Evolutionary conservation across 345 rosid genomes (phyloP), one percentile per base, ranked within the genome.

Genomic region (Murraya paniculata): DNA sequence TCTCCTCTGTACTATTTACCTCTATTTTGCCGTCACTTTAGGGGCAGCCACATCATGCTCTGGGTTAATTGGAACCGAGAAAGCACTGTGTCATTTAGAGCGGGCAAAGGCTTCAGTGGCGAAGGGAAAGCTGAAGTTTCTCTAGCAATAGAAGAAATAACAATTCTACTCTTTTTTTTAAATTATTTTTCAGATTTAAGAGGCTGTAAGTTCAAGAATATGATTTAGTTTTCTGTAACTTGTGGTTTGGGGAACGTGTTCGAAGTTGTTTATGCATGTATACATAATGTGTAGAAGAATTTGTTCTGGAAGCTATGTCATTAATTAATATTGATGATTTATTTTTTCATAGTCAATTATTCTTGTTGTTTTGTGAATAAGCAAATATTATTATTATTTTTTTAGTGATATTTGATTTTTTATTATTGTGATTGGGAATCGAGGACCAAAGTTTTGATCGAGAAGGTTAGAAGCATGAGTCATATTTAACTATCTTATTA

Each of bases 21-120:
- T 96, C 14, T 96, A 96, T 83, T 96, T 96, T 76, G 98, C 99
- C 0, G 82, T 96, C 74, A 96, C 99, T 50, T 70, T 96, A 77
- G 98, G 98, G 5, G 84, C 85, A 14, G 58, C 81, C 9, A 89
- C 79, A 31, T 81, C 94, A 16, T 96, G 99, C 84, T 82, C 91
- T 27, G 94, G 95, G 33, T 86, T 96, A 84, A 74, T 84, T 0
- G 97, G 95, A 28, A 87, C 82, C 9, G 72, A 85, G n/a, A 91
- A 77, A 78, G 95, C 90, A 25, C 68, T 86, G 24, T 96, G 99
- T 85, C 89, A 79, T 33, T 57, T 92, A 60, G 73, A 87, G 76
- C 84, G 75, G 75, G 91, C 86, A 21, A 91, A 81, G 84, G 77
- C 82, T 22, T 78, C 88, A 71, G 33, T 84, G 28, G 80, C 87